These are phyloP conservation scores for Candida ficus DNA, from an alignment of 805 yeast species.

Conservation along the genomic window DNA sequence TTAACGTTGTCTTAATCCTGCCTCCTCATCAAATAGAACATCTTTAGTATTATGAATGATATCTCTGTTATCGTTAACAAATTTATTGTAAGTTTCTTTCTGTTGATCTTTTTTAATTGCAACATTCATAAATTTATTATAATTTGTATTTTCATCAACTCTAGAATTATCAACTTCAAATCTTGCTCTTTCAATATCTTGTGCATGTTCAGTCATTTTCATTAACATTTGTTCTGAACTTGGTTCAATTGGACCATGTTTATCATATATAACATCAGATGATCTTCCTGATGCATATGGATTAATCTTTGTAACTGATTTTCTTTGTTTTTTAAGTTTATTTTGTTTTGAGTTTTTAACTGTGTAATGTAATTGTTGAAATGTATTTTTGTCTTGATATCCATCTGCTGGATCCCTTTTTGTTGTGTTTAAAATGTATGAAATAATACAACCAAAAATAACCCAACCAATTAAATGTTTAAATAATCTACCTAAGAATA, in stretches of 20 bases:
- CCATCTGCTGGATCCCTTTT: too few relatives aligned
- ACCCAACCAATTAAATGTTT: slow-evolving; percentile 17
- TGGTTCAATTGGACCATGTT: neutral
- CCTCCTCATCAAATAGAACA: neutral
- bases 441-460: slow-evolving; percentile 14
- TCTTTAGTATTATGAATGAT: neutral
- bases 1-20: too few relatives aligned
- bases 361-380: slow-evolving; percentile 18
- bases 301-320: neutral
- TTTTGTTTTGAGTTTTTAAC: slow-evolving; percentile 14
- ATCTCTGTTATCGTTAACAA: slow-evolving; percentile 14
- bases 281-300: slow-evolving; percentile 11
- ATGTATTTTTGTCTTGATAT: slow-evolving; percentile 2
- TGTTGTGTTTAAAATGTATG: slow-evolving; percentile 13
- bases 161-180: slow-evolving; percentile 11
- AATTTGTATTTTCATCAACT: slow-evolving; percentile 7
- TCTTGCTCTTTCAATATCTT: slow-evolving; percentile 13
- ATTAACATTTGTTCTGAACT: slow-evolving; percentile 8
- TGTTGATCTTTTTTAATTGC: slow-evolving; percentile 18
- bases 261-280: neutral
- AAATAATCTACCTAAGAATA: slow-evolving; percentile 15
- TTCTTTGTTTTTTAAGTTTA: slow-evolving; percentile 7
- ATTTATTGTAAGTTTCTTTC: slow-evolving; percentile 12
- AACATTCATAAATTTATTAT: slow-evolving; percentile 19
- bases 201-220: slow-evolving; percentile 17